A percentile compares a stretch with the other conserved stretches of the same genome.
Conservation (phyloP, 2,329 filamentous ascomycete genomes). For the Fonsecaea pedrosoi region DNA sequence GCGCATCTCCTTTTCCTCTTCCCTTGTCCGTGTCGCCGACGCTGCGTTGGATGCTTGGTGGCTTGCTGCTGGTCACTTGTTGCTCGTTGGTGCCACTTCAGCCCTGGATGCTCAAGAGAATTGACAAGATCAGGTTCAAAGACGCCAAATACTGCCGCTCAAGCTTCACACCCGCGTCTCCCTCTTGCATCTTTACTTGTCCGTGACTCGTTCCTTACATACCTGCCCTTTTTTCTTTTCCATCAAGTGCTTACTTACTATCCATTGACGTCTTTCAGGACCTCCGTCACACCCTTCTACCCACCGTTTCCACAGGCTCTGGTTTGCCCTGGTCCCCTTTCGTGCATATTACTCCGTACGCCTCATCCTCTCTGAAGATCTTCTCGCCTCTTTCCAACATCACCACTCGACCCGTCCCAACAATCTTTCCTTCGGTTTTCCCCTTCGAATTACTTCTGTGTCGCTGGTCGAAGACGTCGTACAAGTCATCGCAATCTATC, state of each 20-base stretch:
- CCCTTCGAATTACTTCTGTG: conserved; percentile 8
- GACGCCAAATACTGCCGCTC: not conserved
- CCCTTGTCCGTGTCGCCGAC: conserved; percentile 24
- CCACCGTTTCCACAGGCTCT: conserved; percentile 2
- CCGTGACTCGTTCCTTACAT: conserved; percentile 18
- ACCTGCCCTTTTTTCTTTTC: conserved; percentile 5
- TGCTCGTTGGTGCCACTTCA: conserved; percentile 19
- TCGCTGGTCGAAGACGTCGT: conserved; percentile 29
- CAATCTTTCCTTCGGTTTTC: not conserved
- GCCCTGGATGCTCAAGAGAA: conserved; percentile 11
- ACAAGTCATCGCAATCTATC: not conserved
- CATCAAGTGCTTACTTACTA: conserved; percentile 27
- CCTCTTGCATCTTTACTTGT: conserved; percentile 10
- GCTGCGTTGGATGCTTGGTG: not conserved
- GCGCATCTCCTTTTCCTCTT: conserved; percentile 13
- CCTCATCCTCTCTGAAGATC: conserved; percentile 7
- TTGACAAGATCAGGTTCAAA: not conserved
- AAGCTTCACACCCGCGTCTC: not conserved
- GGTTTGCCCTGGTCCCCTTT: conserved; percentile 12
- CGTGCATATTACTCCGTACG: conserved; percentile 8
- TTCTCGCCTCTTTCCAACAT: conserved; percentile 14
- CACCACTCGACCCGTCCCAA: conserved; percentile 7
- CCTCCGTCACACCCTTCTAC: conserved; percentile 11
- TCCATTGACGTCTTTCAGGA: conserved; percentile 11
- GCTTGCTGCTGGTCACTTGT: conserved; percentile 5